phyloP scores from a whole-genome alignment of 768 basidiomycete genomes.

The Galerina sulciceps region DNA sequence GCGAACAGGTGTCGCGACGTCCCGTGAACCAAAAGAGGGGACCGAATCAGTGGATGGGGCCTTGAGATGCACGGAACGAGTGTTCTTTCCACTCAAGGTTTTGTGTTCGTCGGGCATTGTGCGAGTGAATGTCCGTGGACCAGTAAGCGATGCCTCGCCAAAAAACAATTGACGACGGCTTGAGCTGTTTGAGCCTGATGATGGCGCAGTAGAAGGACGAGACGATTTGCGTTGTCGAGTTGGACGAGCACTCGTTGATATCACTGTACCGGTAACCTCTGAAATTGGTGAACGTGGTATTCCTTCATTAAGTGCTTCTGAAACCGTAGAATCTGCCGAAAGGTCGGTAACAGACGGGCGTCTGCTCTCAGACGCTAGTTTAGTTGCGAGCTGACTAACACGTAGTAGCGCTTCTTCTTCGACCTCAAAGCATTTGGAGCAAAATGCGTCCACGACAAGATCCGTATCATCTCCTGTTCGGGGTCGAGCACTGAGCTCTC shows the following conservation, averaged over 20 bases:
- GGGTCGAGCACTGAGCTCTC: constrained; percentile 40
- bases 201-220: constrained; percentile 50
- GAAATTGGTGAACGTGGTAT: constrained; percentile 11
- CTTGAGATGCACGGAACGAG: constrained; percentile 43
- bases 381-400: constrained; percentile 63
- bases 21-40: constrained; percentile 32
- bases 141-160: constrained; percentile 13
- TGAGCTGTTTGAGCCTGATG: not conserved
- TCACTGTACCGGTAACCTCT: constrained; percentile 17
- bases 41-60: constrained; percentile 63
- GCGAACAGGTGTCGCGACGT: constrained; percentile 18
- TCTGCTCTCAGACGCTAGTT: constrained; percentile 27
- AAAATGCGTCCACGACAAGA: constrained; percentile 55
- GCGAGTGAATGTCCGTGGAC: constrained; percentile 17
- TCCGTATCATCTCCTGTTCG: constrained; percentile 38
- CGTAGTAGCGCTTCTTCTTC: constrained; percentile 71
- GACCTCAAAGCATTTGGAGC: constrained; percentile 64
- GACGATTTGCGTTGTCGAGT: constrained; percentile 28
- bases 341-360: constrained; percentile 19
- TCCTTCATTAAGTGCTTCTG: not conserved
- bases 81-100: constrained; percentile 9
- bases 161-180: constrained; percentile 27
- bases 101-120: constrained; percentile 19
- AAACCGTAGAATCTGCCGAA: not conserved
- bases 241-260: constrained; percentile 15